These are phyloP conservation scores for Herpetomonas samuelpessoai DNA, from an alignment of 208 protist species.

Conservation along the genomic window DNA sequence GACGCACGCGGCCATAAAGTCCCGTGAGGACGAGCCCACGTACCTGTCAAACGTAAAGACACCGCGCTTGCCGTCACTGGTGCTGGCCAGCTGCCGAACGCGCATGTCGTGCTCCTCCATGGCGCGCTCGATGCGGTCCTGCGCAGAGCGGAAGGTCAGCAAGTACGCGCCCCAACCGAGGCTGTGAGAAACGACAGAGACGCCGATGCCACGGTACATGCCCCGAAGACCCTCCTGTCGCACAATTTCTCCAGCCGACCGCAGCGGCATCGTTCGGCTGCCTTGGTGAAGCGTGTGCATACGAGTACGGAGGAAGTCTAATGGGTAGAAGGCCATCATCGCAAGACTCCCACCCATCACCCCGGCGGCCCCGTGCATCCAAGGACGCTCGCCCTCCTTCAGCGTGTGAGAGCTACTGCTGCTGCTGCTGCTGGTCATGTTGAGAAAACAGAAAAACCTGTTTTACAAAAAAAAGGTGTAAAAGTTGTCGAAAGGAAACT, in stretches of 20 bases:
- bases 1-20: constrained; percentile 66
- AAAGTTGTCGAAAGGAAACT: too few species aligned
- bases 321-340: constrained; percentile 80
- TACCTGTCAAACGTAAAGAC: background rate
- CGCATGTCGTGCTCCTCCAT: constrained; percentile 9
- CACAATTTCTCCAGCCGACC: constrained; percentile 49
- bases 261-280: constrained; percentile 33
- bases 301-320: constrained; percentile 82
- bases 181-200: constrained; percentile 68
- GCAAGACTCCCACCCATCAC: constrained; percentile 60
- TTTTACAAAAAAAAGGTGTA: too few species aligned
- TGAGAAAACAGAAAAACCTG: too few species aligned
- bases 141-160: constrained; percentile 59
- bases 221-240: constrained; percentile 56
- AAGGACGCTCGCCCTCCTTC: constrained; percentile 32
- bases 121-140: constrained; percentile 33
- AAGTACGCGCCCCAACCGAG: constrained; percentile 82
- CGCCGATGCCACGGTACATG: constrained; percentile 75
- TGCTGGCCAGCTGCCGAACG: background rate
- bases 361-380: constrained; percentile 73
- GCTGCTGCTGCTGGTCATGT: too few species aligned
- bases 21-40: constrained; percentile 16
- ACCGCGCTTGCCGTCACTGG: background rate
- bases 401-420: background rate
- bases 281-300: constrained; percentile 72